Evolutionary conservation across 1,139 yeast genomes (phyloP), one percentile per base, ranked within the genome.

Genomic region (Candida dubliniensis): DNA sequence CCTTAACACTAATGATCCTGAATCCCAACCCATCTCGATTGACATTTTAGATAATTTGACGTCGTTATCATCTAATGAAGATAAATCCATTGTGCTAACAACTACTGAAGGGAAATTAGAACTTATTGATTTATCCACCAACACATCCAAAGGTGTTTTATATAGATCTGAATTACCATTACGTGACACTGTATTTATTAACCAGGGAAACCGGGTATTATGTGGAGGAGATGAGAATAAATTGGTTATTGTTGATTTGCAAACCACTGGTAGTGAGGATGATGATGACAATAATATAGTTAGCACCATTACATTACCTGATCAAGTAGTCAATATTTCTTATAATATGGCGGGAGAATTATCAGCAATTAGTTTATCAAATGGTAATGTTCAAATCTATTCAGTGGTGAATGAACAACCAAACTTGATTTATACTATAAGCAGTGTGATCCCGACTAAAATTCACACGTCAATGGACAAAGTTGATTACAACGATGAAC

Each of bases 211-310:
- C 41, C 75, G 86, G 66, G 68, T 81, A 2, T 79, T 87, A 1
- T 76, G 83, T 44, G 93, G 89, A 26, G 95, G 96, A 43, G 95
- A 88, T 56, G 95, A 87, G 49, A 75, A 78, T 42, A 79, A 81
- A 48, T 69, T 87, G 44, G 70, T 74, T 8, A 56, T 88, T 1
- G 67, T 87, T 3, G 83, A 80, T 48, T 55, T 77, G 13, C 57
- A 55, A 18, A 8, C 24, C 9, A 18, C 4, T 31, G 40, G 25
- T 7, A 27, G 23, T 7, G 40, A 25, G 7, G 30, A 27, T 4
- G 71, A 73, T 34, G 66, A 67, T 24, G 57, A 63, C 10, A 59
- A 34, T 1, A 29, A 66, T 2, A 47, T 53, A 8, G 34, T 31
- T 4, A 38, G 41, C 10, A 41, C 45, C 2, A 54, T 82, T 15